Conservation (phyloP, 768 basidiomycete species). For the Hortiboletus campestris region DNA sequence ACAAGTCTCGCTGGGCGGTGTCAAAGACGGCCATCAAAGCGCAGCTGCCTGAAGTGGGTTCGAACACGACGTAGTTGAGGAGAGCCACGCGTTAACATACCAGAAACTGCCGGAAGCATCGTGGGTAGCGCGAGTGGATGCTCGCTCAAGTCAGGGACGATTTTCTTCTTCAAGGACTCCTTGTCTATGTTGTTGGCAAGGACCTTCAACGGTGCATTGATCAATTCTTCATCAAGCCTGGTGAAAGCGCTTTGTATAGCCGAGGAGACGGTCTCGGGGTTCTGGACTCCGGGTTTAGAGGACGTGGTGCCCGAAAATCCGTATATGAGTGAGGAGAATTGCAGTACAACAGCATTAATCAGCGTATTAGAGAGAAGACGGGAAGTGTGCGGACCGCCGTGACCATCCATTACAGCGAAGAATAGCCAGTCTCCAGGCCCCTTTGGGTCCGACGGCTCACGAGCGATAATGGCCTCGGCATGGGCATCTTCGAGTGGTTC, state of each 20-base stretch:
- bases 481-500: conserved; percentile 90
- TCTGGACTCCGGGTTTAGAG: conserved; percentile 37
- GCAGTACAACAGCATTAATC: conserved; percentile 78
- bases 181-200: conserved; percentile 58
- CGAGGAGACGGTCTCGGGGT: conserved; percentile 53
- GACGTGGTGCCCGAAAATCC: conserved; percentile 33
- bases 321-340: conserved; percentile 58
- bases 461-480: conserved; percentile 63
- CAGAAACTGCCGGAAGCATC: conserved; percentile 84
- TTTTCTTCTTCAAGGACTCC: conserved; percentile 47
- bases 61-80: conserved; percentile 10
- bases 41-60: conserved; percentile 66
- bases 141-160: conserved; percentile 62
- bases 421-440: conserved; percentile 74
- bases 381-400: conserved; percentile 82
- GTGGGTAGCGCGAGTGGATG: conserved; percentile 68
- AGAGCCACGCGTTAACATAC: conserved; percentile 30
- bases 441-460: conserved; percentile 58
- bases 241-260: conserved; percentile 79
- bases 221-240: conserved; percentile 81
- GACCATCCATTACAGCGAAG: conserved; percentile 91
- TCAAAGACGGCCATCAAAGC: conserved; percentile 88
- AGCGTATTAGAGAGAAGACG: conserved; percentile 78
- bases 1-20: conserved; percentile 75
- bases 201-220: conserved; percentile 72